Evolutionary conservation across 805 yeast species (phyloP), one percentile per base, ranked within the genome.

Genomic region (Torulaspora delbrueckii): DNA sequence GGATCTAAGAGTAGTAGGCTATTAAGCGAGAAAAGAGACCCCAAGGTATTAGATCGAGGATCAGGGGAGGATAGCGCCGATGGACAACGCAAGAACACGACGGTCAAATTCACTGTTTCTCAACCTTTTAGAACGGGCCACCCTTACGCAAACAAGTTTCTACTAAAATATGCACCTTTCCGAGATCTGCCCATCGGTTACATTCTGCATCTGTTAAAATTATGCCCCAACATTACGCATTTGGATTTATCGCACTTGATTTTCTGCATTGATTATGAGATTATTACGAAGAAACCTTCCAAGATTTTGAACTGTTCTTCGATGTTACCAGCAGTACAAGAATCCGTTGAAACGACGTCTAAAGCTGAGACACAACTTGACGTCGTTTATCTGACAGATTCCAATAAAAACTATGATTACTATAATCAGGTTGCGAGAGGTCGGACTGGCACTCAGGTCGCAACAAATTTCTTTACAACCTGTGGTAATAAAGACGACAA

Each of bases 111-210:
- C 23, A 34, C 28, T 8, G 26, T 32, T 7, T 16, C 34, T 3
- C 49, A 37, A 24, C 42, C 45, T 5, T 41, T 36, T 36, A 46
- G 31, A 31, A 46, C 45, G 6, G 31, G 65, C 2, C 89, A 85
- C 58, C 93, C 93, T 2, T 62, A 67, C 37, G 78, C 80, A 33
- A 82, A 77, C 59, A 76, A 78, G 46, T 79, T 82, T 51, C 61
- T 86, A 30, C 56, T 73, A 43, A 82, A 78, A 60, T 84, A 84
- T 63, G 73, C 86, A 3, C 70, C 76, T 16, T 74, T 82, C n/a
- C 79, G 76, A 53, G 96, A 88, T 60, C 60, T 88, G 5, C 96
- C 96, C 1, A 67, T 83, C 24, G 96, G 96, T 0, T 78, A 79
- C 51, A 57, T 89, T 8, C 58, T 88, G 10, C 95, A 86, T 60